Percentiles rank a stretch among this genome's conserved stretches.
These are phyloP conservation scores for Lantana camara DNA, from an alignment of 257 asterid genomes.

Conservation along the genomic window DNA sequence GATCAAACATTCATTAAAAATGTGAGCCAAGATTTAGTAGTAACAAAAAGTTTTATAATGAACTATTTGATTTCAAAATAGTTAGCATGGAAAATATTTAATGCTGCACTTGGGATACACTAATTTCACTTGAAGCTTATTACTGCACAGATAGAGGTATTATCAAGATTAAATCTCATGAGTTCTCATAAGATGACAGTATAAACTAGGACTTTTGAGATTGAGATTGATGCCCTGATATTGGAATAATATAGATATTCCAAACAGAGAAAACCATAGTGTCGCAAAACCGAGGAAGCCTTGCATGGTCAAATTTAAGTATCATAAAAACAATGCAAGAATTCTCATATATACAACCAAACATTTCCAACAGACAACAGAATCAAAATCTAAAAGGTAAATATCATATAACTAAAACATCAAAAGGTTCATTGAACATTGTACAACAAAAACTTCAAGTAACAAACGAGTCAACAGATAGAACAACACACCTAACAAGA, in stretches of 20 bases:
- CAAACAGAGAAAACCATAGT: too few relatives aligned
- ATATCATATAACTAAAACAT: conserved; percentile 63
- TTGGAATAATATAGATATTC: not conserved
- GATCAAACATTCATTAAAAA: not conserved
- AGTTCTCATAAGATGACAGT: not conserved
- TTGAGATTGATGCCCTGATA: not conserved
- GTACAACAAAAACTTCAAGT: conserved; percentile 83
- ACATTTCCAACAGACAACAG: not conserved
- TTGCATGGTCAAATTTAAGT: too few relatives aligned
- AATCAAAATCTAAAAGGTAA: conserved; percentile 16
- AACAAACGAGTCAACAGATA: conserved; percentile 80
- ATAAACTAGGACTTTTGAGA: not conserved
- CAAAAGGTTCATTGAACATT: conserved; percentile 77
- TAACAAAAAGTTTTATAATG: too few relatives aligned
- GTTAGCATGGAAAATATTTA: too few relatives aligned
- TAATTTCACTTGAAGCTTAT: too few relatives aligned
- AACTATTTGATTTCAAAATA: too few relatives aligned
- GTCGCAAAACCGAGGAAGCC: too few relatives aligned
- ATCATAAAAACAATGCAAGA: not conserved
- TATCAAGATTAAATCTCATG: too few relatives aligned
- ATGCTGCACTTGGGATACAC: too few relatives aligned
- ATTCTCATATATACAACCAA: not conserved
- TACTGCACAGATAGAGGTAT: too few relatives aligned
- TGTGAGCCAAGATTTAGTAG: too few relatives aligned
- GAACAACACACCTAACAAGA: conserved; percentile 82